Conservation (phyloP, 73 alveolate species). For the Paramecium pentaurelia region DNA sequence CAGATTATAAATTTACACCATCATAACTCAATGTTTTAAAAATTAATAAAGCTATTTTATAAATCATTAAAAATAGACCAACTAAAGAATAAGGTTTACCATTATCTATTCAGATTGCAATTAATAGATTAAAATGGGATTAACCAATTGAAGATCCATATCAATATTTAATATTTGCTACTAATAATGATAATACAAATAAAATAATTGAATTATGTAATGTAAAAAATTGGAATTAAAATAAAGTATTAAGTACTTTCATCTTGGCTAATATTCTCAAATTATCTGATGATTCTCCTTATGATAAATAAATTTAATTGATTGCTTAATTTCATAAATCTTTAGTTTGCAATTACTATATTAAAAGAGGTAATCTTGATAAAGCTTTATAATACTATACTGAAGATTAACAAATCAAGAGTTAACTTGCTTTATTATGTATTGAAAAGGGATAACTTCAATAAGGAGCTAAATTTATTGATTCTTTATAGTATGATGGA, state of each 20-base stretch:
- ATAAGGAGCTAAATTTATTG: constrained; percentile 26
- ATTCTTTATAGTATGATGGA: constrained; percentile 34
- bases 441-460: constrained; percentile 49
- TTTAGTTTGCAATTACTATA: not conserved
- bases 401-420: not conserved
- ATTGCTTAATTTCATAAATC: not conserved
- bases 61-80: constrained; percentile 32
- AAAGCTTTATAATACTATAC: not conserved
- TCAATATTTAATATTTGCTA: constrained; percentile 11
- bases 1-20: constrained; percentile 49
- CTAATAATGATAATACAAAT: constrained; percentile 13
- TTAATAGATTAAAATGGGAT: constrained; percentile 38
- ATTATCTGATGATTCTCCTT: constrained; percentile 1
- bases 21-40: constrained; percentile 23
- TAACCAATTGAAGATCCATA: constrained; percentile 8
- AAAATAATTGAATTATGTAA: not conserved
- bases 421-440: not conserved
- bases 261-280: not conserved
- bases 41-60: constrained; percentile 40
- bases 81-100: not conserved
- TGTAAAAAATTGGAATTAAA: not conserved
- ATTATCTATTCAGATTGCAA: not conserved
- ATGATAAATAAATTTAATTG: not conserved
- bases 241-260: not conserved
- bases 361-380: constrained; percentile 3